These are phyloP conservation scores for Amauroascus verrucosus DNA, from an alignment of 2,329 filamentous ascomycete genomes.

Conservation along the genomic window DNA sequence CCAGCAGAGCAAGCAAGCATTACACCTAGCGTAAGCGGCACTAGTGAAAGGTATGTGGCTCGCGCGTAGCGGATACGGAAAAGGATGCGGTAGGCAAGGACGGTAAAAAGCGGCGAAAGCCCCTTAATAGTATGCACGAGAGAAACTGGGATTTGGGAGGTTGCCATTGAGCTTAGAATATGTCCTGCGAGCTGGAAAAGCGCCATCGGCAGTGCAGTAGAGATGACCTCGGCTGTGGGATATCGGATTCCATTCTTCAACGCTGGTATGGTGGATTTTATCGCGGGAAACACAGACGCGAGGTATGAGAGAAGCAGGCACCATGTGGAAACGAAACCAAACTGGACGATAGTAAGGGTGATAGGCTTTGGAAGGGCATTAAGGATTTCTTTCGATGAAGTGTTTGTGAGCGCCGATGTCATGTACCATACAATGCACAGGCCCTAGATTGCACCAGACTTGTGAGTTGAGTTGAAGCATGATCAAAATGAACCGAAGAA, in stretches of 20 bases:
- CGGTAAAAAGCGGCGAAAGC: constrained; percentile 88
- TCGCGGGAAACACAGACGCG: constrained; percentile 57
- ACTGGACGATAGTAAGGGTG: constrained; percentile 85
- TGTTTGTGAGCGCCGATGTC: constrained; percentile 91
- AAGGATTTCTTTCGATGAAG: constrained; percentile 92
- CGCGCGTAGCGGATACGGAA: constrained; percentile 80
- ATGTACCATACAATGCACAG: constrained; percentile 90
- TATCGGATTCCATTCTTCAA: constrained; percentile 73
- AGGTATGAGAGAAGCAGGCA: constrained; percentile 72
- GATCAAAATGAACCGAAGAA: too few species aligned
- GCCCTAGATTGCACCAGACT: constrained; percentile 42
- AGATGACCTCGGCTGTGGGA: constrained; percentile 71
- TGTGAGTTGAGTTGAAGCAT: background rate
- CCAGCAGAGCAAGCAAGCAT: constrained; percentile 92
- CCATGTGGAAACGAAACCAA: constrained; percentile 80
- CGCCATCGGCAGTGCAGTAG: constrained; percentile 80
- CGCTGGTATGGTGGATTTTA: constrained; percentile 64
- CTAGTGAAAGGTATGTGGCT: constrained; percentile 75
- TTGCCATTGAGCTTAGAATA: constrained; percentile 86
- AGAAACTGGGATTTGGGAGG: constrained; percentile 88
- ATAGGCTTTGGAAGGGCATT: constrained; percentile 84
- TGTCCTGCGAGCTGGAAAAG: constrained; percentile 90
- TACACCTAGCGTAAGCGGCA: constrained; percentile 90
- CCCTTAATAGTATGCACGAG: constrained; percentile 98
- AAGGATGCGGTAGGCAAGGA: constrained; percentile 80